Percentiles rank a stretch among this genome's conserved stretches.
These are phyloP conservation scores for Danielia oregonensis DNA, from an alignment of 805 yeast genomes.

Conservation along the genomic window DNA sequence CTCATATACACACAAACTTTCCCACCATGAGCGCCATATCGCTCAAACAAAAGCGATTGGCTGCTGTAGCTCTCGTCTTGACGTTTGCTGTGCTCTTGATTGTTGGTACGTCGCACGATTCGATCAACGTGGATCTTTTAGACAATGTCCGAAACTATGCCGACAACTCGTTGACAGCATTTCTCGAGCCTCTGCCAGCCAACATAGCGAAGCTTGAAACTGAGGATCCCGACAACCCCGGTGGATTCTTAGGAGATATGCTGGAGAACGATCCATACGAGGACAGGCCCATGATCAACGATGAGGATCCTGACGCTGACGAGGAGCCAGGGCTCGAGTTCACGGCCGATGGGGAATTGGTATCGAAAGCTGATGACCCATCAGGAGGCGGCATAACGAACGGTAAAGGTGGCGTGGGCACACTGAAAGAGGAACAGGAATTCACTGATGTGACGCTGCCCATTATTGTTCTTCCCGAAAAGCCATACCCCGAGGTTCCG, in stretches of 20 bases:
- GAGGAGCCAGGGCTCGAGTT: conserved; percentile 3
- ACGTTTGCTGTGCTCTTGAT: neutral
- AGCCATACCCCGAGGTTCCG: conserved; percentile 12
- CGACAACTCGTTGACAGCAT: neutral
- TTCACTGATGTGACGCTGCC: neutral
- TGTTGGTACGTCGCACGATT: neutral
- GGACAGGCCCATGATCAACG: conserved; percentile 12
- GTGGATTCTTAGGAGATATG: conserved; percentile 22
- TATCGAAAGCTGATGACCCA: neutral
- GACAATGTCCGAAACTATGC: neutral
- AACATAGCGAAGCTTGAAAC: conserved; percentile 1
- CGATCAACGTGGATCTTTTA: neutral
- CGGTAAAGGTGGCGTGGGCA: no score
- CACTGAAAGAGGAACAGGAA: neutral
- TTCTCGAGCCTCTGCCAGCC: neutral
- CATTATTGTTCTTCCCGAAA: conserved; percentile 1
- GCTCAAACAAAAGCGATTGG: neutral
- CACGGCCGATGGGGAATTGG: neutral
- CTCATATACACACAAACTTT: no score
- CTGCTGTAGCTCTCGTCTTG: neutral
- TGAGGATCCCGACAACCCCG: conserved; percentile 13
- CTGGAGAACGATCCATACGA: conserved; percentile 16
- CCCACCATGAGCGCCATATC: neutral
- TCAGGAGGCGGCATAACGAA: no score
- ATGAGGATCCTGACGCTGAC: conserved; percentile 15